phyloP scores from a whole-genome alignment of 2,329 filamentous ascomycete species.

The Bipolaris victoriae region DNA sequence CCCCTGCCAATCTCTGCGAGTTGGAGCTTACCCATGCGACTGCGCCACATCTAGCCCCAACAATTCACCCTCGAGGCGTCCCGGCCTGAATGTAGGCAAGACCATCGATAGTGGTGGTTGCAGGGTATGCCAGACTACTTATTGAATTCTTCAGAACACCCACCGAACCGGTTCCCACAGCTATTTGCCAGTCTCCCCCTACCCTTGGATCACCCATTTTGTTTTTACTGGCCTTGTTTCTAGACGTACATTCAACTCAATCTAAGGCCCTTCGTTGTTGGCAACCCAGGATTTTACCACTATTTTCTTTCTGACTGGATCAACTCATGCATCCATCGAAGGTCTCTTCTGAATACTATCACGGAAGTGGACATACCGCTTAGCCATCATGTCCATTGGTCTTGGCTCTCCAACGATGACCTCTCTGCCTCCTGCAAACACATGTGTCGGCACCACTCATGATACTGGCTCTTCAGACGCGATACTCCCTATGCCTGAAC shows the following conservation, averaged over 20 bases:
- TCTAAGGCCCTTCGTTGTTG: not conserved
- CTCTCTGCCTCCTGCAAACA: slow-evolving; percentile 1
- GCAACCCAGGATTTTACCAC: not conserved
- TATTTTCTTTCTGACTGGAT: slow-evolving; percentile 5
- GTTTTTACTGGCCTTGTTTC: not conserved
- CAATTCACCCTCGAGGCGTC: slow-evolving; percentile 1
- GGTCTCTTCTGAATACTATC: slow-evolving; percentile 5
- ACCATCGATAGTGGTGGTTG: not conserved
- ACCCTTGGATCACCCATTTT: not conserved
- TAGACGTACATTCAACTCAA: not conserved
- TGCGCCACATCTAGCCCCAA: slow-evolving; percentile 22
- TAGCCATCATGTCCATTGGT: not conserved
- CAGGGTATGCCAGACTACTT: not conserved
- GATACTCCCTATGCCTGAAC: not conserved
- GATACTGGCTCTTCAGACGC: slow-evolving; percentile 1
- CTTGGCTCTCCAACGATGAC: slow-evolving; percentile 7
- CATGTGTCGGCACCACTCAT: not conserved
- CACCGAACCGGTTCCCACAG: not conserved
- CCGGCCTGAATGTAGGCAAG: slow-evolving; percentile 16
- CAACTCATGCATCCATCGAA: slow-evolving; percentile 17
- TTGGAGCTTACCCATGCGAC: not conserved
- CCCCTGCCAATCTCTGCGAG: slow-evolving; percentile 5
- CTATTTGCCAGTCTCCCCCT: not conserved
- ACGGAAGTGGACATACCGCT: slow-evolving; percentile 10
- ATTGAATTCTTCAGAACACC: slow-evolving; percentile 3